Evolutionary conservation across 345 rosid genomes (phyloP), one percentile per base, ranked within the genome.

Genomic region (Tarenaya hassleriana): DNA sequence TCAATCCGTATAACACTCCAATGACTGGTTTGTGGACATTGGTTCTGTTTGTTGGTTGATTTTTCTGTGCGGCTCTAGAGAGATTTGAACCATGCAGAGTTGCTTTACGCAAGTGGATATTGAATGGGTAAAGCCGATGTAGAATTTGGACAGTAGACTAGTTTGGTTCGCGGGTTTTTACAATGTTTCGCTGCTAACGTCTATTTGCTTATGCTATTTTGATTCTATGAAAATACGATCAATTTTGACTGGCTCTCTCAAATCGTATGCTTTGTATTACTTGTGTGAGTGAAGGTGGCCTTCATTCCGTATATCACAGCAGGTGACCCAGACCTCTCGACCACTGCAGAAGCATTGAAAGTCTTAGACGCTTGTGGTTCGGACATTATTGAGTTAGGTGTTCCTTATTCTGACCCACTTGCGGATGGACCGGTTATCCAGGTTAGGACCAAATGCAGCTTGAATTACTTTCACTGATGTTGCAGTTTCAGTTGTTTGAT

Each of bases 351-450:
- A 66, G 91, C 98, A 44, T 64, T 81, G 69, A 85, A 88, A 73
- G 63, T 92, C 73, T 80, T 85, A 52, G 87, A 85, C 39, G 68
- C 84, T 12, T 83, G 91, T 63, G 87, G 97, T 7, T 81, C 79
- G 1, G 95, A 92, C 71, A 80, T 88, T 3, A 92, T 85, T 64
- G 91, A 88, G 58, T 62, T 78, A 41, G 97, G 97, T 50, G 82
- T 92, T 16, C 83, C 94, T 7, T 92, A 85, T 67, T 92, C 97
- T 50, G 95, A 92, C 69, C 94, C 99, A 40, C 56, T 88, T 43
- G 95, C 94, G n/a, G 97, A 92, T 71, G 97, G 91, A 50, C 97
- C 84, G 33, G 86, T 88, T 55, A 88, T 92, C 44, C 98, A 92
- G 96, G 98, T 92, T 63, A 35, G 6, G 38, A 20, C 41, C 34